These are phyloP conservation scores for Suillus plorans DNA, from an alignment of 768 basidiomycete genomes.

Conservation along the genomic window DNA sequence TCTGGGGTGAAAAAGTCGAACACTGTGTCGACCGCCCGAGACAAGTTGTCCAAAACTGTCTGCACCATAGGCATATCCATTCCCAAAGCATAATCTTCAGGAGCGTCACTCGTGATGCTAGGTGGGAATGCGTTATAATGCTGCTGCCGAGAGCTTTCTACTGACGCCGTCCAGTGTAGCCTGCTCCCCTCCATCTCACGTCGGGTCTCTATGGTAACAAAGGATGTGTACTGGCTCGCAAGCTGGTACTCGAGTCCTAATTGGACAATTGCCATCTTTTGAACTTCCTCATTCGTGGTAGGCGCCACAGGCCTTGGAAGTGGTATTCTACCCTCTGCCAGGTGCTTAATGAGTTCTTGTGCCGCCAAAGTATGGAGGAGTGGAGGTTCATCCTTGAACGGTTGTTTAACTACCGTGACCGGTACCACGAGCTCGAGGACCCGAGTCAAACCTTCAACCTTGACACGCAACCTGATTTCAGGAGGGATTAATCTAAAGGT, in stretches of 20 bases:
- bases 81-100: neutral
- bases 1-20: constrained; percentile 10
- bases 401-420: constrained; percentile 23
- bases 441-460: constrained; percentile 25
- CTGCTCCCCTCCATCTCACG: constrained; percentile 16
- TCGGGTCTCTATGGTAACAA: constrained; percentile 48
- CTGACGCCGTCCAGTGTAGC: neutral
- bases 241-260: constrained; percentile 54
- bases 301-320: constrained; percentile 28
- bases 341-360: constrained; percentile 49
- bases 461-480: constrained; percentile 26
- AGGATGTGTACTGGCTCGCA: constrained; percentile 52
- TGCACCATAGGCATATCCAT: constrained; percentile 13
- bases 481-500: constrained; percentile 22
- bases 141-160: constrained; percentile 17
- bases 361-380: constrained; percentile 59
- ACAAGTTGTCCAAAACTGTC: constrained; percentile 13
- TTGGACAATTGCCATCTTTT: constrained; percentile 46
- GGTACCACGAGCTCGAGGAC: constrained; percentile 17
- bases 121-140: neutral
- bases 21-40: constrained; percentile 14
- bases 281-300: constrained; percentile 32
- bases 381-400: constrained; percentile 22
- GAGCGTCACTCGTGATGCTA: neutral
- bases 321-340: constrained; percentile 36